Evolutionary conservation across 1,284 basidiomycete species (phyloP), one percentile per base, ranked within the genome.

Genomic region (Ustilago hordei): DNA sequence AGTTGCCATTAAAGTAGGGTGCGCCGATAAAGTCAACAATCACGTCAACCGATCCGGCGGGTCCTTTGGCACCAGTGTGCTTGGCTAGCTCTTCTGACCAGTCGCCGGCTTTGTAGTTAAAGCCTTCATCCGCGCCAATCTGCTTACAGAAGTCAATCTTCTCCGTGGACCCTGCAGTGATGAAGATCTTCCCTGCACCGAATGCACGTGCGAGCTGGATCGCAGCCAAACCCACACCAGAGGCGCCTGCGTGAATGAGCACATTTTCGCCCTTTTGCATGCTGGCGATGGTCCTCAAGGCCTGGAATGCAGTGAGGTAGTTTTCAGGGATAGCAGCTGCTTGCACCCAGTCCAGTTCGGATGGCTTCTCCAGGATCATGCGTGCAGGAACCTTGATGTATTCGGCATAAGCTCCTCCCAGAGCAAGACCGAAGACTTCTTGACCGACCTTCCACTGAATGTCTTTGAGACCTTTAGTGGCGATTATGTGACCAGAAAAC

Each of bases 21-120:
- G 90, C 90, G 31, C 93, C 94, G 55, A 95, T 91, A 80, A 95
- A 93, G 87, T 98, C 95, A 80, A 98, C 89, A 56, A 98, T 88
- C 32, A 97, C 90, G 86, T 95, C 89, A 13, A 91, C 93, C 23
- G 93, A 67, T 32, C 71, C 75, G 1, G 66, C 64, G 2, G 70
- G 62, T 11, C 76, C 75, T 43, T 78, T 62, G 32, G 66, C 70
- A 6, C 79, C 74, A 3, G 81, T 84, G 39, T 71, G 68, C 32
- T 70, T 58, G 34, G 69, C 69, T 2, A 91, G 90, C 69, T 90
- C 90, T 69, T 89, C 88, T 47, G 91, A 89, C 85, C 95, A 95
- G 83, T 94, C 90, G 80, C 93, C 89, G 1, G 90, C 92, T 83
- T 91, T 93, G 88, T 97, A 96, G 86, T 96, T 96, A 71, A 93